phyloP scores from a whole-genome alignment of 148 eudicot species.

The Pouteria glomerata region DNA sequence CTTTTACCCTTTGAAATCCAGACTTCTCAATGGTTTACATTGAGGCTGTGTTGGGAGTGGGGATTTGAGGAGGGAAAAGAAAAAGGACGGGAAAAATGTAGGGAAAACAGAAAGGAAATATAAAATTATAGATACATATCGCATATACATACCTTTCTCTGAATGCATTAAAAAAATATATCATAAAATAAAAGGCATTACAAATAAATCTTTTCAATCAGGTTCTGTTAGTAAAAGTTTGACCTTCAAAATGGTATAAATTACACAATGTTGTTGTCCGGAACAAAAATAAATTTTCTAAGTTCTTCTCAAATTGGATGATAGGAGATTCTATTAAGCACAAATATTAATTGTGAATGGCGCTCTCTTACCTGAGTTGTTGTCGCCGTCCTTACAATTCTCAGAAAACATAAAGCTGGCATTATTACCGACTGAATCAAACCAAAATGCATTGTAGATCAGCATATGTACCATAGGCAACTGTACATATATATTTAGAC shows the following conservation, averaged over 20 bases:
- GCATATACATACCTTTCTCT: no score
- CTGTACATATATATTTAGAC: background rate
- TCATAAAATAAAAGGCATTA: no score
- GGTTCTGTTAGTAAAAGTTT: background rate
- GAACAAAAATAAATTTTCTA: background rate
- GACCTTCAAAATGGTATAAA: background rate
- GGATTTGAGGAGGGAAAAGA: no score
- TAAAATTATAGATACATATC: no score
- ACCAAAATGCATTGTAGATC: background rate
- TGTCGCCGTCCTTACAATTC: slow-evolving; percentile 58
- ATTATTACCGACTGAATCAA: slow-evolving; percentile 56
- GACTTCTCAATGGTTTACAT: no score
- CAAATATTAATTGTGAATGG: background rate
- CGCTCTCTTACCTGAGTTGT: slow-evolving; percentile 45
- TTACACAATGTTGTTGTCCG: background rate
- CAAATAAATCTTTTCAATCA: background rate
- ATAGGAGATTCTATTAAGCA: no score
- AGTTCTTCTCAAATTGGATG: background rate
- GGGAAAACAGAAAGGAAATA: no score
- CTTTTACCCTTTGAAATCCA: no score
- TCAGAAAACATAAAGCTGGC: slow-evolving; percentile 69
- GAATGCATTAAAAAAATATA: no score
- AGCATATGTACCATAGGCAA: background rate
- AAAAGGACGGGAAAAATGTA: no score
- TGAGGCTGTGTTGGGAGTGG: no score